Conservation (phyloP, 2,329 filamentous ascomycete genomes). For the Pseudocercospora macadamiae region DNA sequence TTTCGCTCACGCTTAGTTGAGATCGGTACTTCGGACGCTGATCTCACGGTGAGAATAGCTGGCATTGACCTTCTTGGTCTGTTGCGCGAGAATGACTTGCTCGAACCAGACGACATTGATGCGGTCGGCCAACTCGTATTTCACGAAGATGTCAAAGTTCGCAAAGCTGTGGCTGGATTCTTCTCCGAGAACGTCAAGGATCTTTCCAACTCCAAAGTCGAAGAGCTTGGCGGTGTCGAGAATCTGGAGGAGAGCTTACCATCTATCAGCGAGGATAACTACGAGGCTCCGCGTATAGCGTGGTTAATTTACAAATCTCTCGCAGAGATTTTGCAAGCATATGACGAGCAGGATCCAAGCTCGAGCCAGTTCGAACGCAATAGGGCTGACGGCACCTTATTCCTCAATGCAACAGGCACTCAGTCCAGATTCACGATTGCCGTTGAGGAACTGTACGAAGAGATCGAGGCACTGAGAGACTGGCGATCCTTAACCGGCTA, state of each 20-base stretch:
- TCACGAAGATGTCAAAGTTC: constrained; percentile 79
- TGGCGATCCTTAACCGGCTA: constrained; percentile 92
- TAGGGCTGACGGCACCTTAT: constrained; percentile 38
- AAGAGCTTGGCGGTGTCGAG: constrained; percentile 82
- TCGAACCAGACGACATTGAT: constrained; percentile 91
- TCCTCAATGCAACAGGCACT: constrained; percentile 65
- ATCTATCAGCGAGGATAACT: constrained; percentile 70
- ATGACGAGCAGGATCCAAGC: constrained; percentile 64
- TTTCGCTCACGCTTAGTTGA: constrained; percentile 87
- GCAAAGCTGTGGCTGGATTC: constrained; percentile 87
- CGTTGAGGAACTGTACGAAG: constrained; percentile 81
- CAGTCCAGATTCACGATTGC: constrained; percentile 86
- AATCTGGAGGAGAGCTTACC: constrained; percentile 74
- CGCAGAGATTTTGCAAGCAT: constrained; percentile 78
- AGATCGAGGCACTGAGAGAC: constrained; percentile 75
- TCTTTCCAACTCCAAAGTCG: constrained; percentile 74
- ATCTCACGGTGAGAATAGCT: constrained; percentile 75
- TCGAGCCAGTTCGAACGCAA: constrained; percentile 52
- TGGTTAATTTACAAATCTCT: constrained; percentile 95
- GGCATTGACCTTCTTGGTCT: constrained; percentile 81
- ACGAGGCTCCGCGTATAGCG: constrained; percentile 64
- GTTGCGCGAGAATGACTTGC: constrained; percentile 78
- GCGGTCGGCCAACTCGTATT: constrained; percentile 85
- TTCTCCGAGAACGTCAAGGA: constrained; percentile 88
- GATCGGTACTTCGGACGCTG: constrained; percentile 85